A percentile compares a stretch with the other conserved stretches of the same genome.
Evolutionary conservation across 805 yeast genomes (phyloP).

Genomic region (Starmerella tilneyi): DNA sequence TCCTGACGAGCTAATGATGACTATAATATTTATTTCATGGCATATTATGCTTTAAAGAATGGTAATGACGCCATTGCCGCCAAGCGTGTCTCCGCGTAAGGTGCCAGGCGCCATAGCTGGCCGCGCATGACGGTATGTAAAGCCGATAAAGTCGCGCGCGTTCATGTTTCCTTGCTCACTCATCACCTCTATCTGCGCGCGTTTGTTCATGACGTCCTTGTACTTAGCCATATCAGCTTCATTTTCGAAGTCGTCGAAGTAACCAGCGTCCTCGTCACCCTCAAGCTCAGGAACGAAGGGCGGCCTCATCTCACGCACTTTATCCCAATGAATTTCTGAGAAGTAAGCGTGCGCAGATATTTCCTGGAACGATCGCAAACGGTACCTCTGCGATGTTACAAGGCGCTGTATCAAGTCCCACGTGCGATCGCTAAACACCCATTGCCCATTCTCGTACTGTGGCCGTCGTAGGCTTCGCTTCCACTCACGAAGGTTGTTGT

Average conservation of each 20-base stretch:
- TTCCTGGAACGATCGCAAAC: constrained; percentile 72
- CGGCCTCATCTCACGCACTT: constrained; percentile 60
- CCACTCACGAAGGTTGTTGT: constrained; percentile 89
- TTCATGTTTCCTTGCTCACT: constrained; percentile 54
- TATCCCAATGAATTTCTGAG: constrained; percentile 69
- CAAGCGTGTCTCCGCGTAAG: constrained; percentile 15
- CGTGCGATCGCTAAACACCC: constrained; percentile 89
- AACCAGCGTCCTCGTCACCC: constrained; percentile 96
- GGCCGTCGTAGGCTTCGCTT: constrained; percentile 80
- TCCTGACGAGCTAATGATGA: too few species aligned
- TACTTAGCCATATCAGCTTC: constrained; percentile 96
- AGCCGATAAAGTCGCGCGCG: constrained; percentile 75
- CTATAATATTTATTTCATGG: too few species aligned
- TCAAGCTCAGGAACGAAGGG: constrained; percentile 97
- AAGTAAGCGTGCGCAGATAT: constrained; percentile 73
- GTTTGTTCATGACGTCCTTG: constrained; percentile 91
- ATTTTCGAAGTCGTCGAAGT: constrained; percentile 89
- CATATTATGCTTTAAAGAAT: too few species aligned
- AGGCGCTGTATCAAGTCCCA: constrained; percentile 78
- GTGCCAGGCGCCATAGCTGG: constrained; percentile 20
- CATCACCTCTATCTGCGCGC: constrained; percentile 69
- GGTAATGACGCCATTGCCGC: constrained; percentile 14
- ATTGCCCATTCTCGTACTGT: constrained; percentile 79
- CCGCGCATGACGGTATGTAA: constrained; percentile 79
- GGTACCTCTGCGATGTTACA: constrained; percentile 65